Base-by-base conservation (phyloP, 2,329 filamentous ascomycete genomes). In the Sporothrix protearum region DNA sequence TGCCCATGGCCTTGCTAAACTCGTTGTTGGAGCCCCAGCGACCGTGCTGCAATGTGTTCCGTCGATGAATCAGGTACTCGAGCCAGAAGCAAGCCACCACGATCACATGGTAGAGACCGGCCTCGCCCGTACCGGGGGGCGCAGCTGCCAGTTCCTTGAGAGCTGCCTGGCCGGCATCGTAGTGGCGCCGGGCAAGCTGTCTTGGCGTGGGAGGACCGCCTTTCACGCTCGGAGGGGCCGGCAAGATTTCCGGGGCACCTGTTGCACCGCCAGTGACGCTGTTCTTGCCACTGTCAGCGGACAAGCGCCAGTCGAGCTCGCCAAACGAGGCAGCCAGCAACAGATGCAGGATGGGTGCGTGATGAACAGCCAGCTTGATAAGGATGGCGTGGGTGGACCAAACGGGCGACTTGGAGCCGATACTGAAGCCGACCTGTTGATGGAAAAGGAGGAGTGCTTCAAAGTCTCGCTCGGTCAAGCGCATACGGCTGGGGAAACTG, bases 331-430 rank as follows among this genome's bases (percentile, higher is more conserved):
- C 61, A 9, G 70, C 70, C 28, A 71, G 51, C 61, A 71, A 4
- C 19, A 71, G 49, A 51, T 68, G 61, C 19, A 71, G 39, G 25
- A 71, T 68, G 42, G 61, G 61, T 39, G 63, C 22, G 39, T 71
- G 61, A 51, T 68, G 61, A 47, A 71, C 61, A 39, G 70, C 61
- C 2, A 71, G 63, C 12, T 68, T 68, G 39, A 71, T 71, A 36
- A 71, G 51, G 28, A 67, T 67, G 61, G 70, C 70, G 12, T 71
- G 70, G 2, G 70, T 71, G n/a, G 70, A 71, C 70, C 61, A 67
- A 28, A 71, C 33, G 16, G 70, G 70, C 19, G 63, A 68, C 4
- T 71, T 67, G 19, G 70, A 67, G 70, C 63, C 70, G 10, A 68
- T 64, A 28, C 63, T 68, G 19, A 68, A 57, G 63, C 70, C 70